Evolutionary conservation across 1,284 basidiomycete species (phyloP), one percentile per base, ranked within the genome.

Genomic region (Ceratobasidium sp.): DNA sequence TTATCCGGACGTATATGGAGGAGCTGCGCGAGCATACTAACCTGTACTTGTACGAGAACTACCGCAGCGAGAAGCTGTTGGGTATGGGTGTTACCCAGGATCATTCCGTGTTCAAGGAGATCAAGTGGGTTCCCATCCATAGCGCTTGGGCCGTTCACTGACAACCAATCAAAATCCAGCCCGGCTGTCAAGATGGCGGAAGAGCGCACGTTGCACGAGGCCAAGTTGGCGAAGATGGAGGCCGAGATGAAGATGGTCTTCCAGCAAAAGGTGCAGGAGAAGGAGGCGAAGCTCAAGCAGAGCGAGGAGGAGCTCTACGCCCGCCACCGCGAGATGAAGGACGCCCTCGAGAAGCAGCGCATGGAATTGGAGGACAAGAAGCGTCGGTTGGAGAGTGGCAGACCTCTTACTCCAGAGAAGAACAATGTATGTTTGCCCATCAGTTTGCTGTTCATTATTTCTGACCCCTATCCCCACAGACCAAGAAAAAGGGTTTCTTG

Each of bases 171-270:
- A n/a, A 79, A 74, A 44, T 55, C 79, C 10, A 98, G 96, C 86
- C 96, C 96, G 80, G 96, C 96, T 77, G 94, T 94, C 80, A 94
- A 96, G 85, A 91, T 96, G 88, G 96, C 96, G 81, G 97, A 99
- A 84, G 97, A 99, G 85, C 94, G 96, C 78, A 89, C 94, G 74
- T 86, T 96, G 83, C 96, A 97, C 85, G 96, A 97, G 87, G 94
- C 95, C 81, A 98, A 98, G 86, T 90, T 99, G 79, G 91, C 94
- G 78, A 99, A 98, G 92, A 98, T 98, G 96, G 96, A 99, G 87
- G 94, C 95, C 78, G 96, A 98, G 89, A 97, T 98, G 96, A 97
- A 96, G 90, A 95, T 96, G 94, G 96, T 99, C 82, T 99, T 99
- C 94, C 96, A 97, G 85, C 97, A 98, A 87, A 99, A 99, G 86